These are phyloP conservation scores for Cladosporium sp. DNA, from an alignment of 2,329 filamentous ascomycete species.

Conservation along the genomic window DNA sequence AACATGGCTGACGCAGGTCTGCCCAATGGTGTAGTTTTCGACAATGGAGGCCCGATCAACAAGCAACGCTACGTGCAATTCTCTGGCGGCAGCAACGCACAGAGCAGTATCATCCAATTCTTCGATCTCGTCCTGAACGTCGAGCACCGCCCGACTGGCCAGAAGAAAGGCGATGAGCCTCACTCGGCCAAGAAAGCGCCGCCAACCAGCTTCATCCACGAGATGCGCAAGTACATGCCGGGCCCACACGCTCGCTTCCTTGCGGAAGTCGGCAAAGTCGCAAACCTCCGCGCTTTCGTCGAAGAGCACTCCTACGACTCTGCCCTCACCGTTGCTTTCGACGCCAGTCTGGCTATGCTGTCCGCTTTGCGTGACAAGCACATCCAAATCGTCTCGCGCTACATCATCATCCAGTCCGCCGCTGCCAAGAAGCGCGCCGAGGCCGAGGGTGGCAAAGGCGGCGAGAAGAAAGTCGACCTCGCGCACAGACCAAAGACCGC, in stretches of 20 bases:
- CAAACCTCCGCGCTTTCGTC: slow-evolving; percentile 87
- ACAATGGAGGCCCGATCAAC: slow-evolving; percentile 60
- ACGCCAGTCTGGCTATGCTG: slow-evolving; percentile 82
- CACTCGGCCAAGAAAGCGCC: slow-evolving; percentile 47
- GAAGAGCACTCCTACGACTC: slow-evolving; percentile 61
- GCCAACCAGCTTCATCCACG: slow-evolving; percentile 80
- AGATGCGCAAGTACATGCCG: slow-evolving; percentile 98
- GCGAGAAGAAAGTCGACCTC: slow-evolving; percentile 61
- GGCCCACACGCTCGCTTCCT: slow-evolving; percentile 88
- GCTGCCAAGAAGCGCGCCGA: slow-evolving; percentile 52
- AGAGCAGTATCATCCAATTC: slow-evolving; percentile 95
- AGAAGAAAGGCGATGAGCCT: slow-evolving; percentile 50
- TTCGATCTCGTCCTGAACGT: slow-evolving; percentile 91
- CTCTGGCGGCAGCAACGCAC: slow-evolving; percentile 91
- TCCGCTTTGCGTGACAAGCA: slow-evolving; percentile 84
- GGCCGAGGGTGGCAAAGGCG: slow-evolving; percentile 45
- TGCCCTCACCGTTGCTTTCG: slow-evolving; percentile 76
- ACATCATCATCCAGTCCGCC: slow-evolving; percentile 86
- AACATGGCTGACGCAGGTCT: slow-evolving; percentile 96
- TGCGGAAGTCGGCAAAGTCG: slow-evolving; percentile 71
- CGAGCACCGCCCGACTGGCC: slow-evolving; percentile 85
- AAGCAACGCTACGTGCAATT: slow-evolving; percentile 72
- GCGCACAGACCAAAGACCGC: slow-evolving; percentile 18
- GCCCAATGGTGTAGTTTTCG: slow-evolving; percentile 83
- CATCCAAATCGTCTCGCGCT: slow-evolving; percentile 92